Evolutionary conservation across 805 yeast genomes (phyloP).

Genomic region (Phaffomyces thermotolerans): DNA sequence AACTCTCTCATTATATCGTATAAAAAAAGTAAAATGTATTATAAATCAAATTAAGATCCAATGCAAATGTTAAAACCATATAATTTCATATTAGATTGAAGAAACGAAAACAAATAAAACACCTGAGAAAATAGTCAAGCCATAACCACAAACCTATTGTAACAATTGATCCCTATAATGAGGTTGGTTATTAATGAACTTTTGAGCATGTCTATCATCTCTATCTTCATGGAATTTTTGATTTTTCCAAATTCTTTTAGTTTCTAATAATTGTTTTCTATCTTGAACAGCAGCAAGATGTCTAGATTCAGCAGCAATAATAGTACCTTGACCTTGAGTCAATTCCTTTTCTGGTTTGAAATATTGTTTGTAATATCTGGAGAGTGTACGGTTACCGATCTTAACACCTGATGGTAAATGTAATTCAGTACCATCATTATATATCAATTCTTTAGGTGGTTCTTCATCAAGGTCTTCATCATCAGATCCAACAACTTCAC

Average conservation of each 20-base stretch:
- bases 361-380: conserved; percentile 73
- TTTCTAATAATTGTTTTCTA: conserved; percentile 39
- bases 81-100: not conserved
- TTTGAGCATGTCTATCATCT: conserved; percentile 54
- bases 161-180: conserved; percentile 79
- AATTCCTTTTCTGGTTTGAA: conserved; percentile 48
- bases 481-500: conserved; percentile 25
- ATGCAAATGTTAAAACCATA: too few relatives aligned
- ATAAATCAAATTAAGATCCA: too few relatives aligned
- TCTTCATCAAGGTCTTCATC: conserved; percentile 30
- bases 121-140: not conserved
- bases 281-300: conserved; percentile 30
- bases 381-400: conserved; percentile 81
- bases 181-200: conserved; percentile 79
- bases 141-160: conserved; percentile 24
- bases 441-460: conserved; percentile 36
- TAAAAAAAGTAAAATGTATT: too few relatives aligned
- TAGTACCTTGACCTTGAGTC: conserved; percentile 77
- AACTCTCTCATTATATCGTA: too few relatives aligned
- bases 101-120: not conserved
- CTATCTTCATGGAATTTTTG: conserved; percentile 44
- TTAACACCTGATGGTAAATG: conserved; percentile 77
- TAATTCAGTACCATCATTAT: conserved; percentile 60
- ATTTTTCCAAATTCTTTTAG: conserved; percentile 66
- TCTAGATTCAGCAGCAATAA: conserved; percentile 79